A percentile compares a stretch with the other conserved stretches of the same genome.
These are phyloP conservation scores for Blastobotrys terrestris DNA, from an alignment of 805 yeast species.

Conservation along the genomic window DNA sequence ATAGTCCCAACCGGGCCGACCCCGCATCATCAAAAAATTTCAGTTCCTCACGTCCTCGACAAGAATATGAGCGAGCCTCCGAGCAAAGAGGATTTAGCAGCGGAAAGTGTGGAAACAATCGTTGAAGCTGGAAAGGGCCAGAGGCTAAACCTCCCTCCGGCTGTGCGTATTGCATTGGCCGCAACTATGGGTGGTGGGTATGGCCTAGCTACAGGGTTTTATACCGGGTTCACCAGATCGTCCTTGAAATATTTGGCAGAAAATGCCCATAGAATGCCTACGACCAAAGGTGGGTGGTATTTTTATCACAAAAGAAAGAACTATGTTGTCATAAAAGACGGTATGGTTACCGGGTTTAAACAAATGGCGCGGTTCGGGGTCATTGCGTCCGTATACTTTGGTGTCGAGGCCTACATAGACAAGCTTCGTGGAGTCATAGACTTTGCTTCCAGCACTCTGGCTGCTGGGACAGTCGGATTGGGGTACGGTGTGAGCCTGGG, in stretches of 20 bases:
- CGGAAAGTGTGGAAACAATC: not conserved
- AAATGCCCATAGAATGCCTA: constrained; percentile 77
- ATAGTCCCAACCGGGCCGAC: constrained; percentile 1
- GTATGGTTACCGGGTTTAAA: constrained; percentile 43
- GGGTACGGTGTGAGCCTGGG: constrained; percentile 42
- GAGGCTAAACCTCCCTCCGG: constrained; percentile 16
- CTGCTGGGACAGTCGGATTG: constrained; percentile 49
- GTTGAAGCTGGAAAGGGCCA: constrained; percentile 2
- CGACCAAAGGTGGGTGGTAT: constrained; percentile 78
- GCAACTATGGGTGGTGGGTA: constrained; percentile 13
- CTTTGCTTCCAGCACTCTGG: constrained; percentile 54
- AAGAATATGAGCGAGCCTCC: not conserved
- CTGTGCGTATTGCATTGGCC: constrained; percentile 14
- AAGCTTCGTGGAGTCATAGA: constrained; percentile 47
- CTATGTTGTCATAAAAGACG: constrained; percentile 59
- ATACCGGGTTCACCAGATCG: constrained; percentile 49
- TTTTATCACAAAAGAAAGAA: constrained; percentile 80
- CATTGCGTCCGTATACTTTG: constrained; percentile 47
- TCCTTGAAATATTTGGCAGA: constrained; percentile 64
- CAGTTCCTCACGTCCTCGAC: not conserved
- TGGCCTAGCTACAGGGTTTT: constrained; percentile 43
- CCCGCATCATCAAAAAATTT: not conserved
- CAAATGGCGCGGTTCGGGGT: constrained; percentile 38
- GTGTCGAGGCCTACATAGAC: constrained; percentile 59
- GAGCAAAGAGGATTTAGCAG: not conserved